Evolutionary conservation across 2,329 filamentous ascomycete genomes (phyloP), one percentile per base, ranked within the genome.

Genomic region (Colletotrichum sp.): DNA sequence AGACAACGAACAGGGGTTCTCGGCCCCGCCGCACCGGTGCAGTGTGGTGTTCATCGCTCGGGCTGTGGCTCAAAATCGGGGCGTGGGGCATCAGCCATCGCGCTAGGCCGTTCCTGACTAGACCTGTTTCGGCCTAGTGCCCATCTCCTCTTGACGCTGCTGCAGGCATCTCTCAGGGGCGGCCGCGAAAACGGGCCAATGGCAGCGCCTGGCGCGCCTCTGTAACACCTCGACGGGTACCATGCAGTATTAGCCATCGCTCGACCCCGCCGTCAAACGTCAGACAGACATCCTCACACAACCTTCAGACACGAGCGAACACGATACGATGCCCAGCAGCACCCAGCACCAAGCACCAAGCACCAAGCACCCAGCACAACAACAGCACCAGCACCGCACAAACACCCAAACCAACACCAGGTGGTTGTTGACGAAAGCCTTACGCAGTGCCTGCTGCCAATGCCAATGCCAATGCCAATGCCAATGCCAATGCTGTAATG

Each of bases 191-290:
- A 76, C 72, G 65, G 71, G 64, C 81, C 84, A 84, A 85, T 85
- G 72, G 66, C 65, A 72, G 78, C 71, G 78, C 79, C 82, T 82
- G 82, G 82, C 82, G 81, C 81, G 79, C 79, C 80, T 83, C 82
- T 85, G 84, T 85, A 86, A 85, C 85, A 83, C 80, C 44, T 49
- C 44, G 44, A 49, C 44, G 44, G 44, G 78, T 81, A 80, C 39
- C 5, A 82, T 84, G 85, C 79, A 44, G 39, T n/a, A 44, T 44
- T 44, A 1, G 39, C 80, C 80, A 82, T 83, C 80, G 82, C 81
- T 83, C 82, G 83, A 84, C 81, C 80, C 82, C 79, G 75, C 82
- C 82, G 81, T 86, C 84, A 86, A 86, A 87, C 84, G 81, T 84
- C 81, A 81, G 82, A 75, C 71, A 75, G 71, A 75, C 74, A 71